Conservation (phyloP, 2,329 filamentous ascomycete genomes). For the Trichoderma arundinaceum region DNA sequence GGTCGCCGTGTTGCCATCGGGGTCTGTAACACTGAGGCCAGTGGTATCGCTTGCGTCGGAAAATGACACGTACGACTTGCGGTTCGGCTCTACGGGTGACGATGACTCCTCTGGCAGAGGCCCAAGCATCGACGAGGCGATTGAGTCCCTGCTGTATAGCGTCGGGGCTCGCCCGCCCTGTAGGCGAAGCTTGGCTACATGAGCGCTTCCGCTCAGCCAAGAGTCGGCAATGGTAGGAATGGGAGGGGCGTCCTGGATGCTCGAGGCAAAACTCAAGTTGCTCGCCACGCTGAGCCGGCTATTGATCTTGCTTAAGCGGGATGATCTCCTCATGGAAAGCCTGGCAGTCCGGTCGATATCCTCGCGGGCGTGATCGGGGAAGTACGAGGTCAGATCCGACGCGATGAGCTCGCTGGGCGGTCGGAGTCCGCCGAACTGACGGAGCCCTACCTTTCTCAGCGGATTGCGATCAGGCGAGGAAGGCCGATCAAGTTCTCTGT, state of each 20-base stretch:
- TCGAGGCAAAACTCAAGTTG: conserved; percentile 91
- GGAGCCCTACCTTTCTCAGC: conserved; percentile 62
- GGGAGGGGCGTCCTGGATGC: conserved; percentile 88
- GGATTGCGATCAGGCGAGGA: conserved; percentile 54
- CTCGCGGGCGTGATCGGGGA: conserved; percentile 91
- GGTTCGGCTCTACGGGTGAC: conserved; percentile 80
- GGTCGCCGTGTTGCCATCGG: conserved; percentile 71
- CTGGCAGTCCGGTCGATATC: conserved; percentile 96
- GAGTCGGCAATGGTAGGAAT: conserved; percentile 94
- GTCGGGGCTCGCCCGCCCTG: conserved; percentile 53
- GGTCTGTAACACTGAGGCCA: conserved; percentile 75
- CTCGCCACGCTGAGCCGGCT: conserved; percentile 93
- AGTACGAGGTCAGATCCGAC: conserved; percentile 94
- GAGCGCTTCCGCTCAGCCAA: conserved; percentile 69
- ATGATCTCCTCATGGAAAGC: conserved; percentile 87
- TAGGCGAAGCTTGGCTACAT: conserved; percentile 51
- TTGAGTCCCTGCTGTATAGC: conserved; percentile 75
- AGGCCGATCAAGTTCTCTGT: conserved; percentile 63
- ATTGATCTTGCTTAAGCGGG: conserved; percentile 88
- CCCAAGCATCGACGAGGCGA: conserved; percentile 86
- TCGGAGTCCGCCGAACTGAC: conserved; percentile 87
- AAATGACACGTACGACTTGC: conserved; percentile 95
- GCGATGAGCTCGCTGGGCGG: conserved; percentile 97
- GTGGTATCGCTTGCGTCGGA: conserved; percentile 74
- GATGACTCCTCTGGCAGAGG: conserved; percentile 90